Conservation (phyloP, 345 rosid genomes). For the Garcia nutans region DNA sequence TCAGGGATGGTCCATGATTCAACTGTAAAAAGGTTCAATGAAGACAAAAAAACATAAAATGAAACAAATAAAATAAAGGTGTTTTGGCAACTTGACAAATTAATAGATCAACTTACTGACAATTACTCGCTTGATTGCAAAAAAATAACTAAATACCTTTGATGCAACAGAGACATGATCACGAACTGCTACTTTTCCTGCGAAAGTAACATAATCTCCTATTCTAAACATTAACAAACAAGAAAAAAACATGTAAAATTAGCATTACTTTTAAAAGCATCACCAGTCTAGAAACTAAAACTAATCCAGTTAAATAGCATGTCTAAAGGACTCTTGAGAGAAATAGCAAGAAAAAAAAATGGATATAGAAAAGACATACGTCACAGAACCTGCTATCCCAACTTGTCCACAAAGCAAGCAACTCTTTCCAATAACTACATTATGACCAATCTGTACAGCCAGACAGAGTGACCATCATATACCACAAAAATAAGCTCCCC, state of each 20-base stretch:
- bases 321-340: not conserved
- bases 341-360: not conserved
- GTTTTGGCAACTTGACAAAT: not conserved
- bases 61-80: not conserved
- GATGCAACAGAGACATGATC: constrained; percentile 68
- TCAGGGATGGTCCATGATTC: not conserved
- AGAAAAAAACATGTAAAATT: not conserved
- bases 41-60: not conserved
- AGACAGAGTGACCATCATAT: constrained; percentile 13
- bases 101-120: not conserved
- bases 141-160: constrained; percentile 46
- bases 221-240: constrained; percentile 35
- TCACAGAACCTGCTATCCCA: constrained; percentile 84
- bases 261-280: constrained; percentile 3
- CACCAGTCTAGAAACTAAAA: not conserved
- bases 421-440: constrained; percentile 63
- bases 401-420: constrained; percentile 91
- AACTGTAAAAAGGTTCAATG: not conserved
- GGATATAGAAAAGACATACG: constrained; percentile 41
- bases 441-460: constrained; percentile 68
- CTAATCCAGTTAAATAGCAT: not conserved
- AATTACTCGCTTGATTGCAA: not conserved
- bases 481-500: not conserved
- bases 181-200: constrained; percentile 67
- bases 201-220: constrained; percentile 67